phyloP scores from a whole-genome alignment of 2,329 filamentous ascomycete genomes.

The Paecilomyces variotii region DNA sequence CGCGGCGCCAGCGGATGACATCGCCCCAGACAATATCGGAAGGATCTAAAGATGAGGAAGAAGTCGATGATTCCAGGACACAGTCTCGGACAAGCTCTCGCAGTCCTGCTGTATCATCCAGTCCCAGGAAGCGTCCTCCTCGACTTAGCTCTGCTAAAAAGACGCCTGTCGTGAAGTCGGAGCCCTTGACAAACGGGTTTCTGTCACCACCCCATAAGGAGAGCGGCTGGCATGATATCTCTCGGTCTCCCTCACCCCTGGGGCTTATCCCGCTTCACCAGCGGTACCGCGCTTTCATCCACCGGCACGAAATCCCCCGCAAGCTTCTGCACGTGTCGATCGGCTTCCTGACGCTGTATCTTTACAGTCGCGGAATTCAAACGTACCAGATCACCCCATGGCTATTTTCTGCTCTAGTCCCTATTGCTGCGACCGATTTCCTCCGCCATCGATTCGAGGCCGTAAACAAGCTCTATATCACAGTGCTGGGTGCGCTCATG shows the following conservation, averaged over 20 bases:
- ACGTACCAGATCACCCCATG: constrained; percentile 72
- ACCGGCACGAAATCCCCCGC: constrained; percentile 93
- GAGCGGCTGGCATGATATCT: constrained; percentile 79
- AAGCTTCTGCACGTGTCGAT: constrained; percentile 94
- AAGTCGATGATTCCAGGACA: constrained; percentile 46
- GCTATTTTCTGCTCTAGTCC: constrained; percentile 70
- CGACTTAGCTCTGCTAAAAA: constrained; percentile 42
- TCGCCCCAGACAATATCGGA: constrained; percentile 57
- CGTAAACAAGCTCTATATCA: constrained; percentile 83
- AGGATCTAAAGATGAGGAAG: constrained; percentile 38
- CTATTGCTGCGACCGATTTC: constrained; percentile 74
- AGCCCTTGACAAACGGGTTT: constrained; percentile 29
- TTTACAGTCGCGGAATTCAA: constrained; percentile 75
- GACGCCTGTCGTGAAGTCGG: constrained; percentile 32
- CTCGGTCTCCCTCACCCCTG: constrained; percentile 82
- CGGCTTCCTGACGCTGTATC: constrained; percentile 81
- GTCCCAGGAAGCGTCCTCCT: constrained; percentile 4
- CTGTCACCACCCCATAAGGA: constrained; percentile 50
- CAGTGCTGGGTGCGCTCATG: constrained; percentile 81
- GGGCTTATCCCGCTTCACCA: constrained; percentile 92
- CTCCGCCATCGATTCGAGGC: constrained; percentile 72
- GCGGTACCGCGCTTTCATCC: constrained; percentile 83
- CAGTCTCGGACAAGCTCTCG: constrained; percentile 63
- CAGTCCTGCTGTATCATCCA: constrained; percentile 46
- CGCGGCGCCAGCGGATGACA: constrained; percentile 46